phyloP scores from a whole-genome alignment of 1,284 basidiomycete genomes.

The Trichosporon faecale region DNA sequence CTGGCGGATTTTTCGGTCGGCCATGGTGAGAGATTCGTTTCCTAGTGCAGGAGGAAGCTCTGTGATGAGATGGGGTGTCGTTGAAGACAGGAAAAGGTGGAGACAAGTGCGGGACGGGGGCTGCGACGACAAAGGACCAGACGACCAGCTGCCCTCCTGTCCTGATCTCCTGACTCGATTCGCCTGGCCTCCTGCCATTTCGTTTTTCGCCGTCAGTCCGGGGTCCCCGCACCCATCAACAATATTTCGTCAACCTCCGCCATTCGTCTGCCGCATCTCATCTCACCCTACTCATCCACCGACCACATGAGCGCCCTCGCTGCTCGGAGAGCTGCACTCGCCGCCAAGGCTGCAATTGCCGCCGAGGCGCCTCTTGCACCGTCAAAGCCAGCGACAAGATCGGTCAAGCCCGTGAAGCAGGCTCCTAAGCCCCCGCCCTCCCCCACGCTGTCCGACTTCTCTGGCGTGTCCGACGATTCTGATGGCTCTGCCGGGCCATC shows the following conservation, averaged over 20 bases:
- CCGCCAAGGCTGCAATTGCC: constrained; percentile 18
- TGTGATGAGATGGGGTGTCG: background rate
- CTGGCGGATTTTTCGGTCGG: constrained; percentile 26
- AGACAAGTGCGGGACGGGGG: background rate
- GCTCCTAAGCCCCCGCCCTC: constrained; percentile 8
- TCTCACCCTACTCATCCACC: background rate
- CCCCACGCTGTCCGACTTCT: constrained; percentile 12
- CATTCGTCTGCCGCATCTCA: background rate
- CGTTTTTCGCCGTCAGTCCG: constrained; percentile 2
- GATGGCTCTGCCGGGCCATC: constrained; percentile 13
- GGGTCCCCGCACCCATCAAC: constrained; percentile 3
- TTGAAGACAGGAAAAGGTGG: background rate
- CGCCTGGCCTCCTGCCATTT: background rate
- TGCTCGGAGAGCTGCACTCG: constrained; percentile 29
- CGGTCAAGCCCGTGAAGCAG: background rate
- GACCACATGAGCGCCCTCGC: constrained; percentile 34
- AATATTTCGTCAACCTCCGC: constrained; percentile 8
- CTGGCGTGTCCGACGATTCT: constrained; percentile 12
- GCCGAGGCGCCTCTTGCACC: background rate
- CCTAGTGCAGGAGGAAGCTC: background rate
- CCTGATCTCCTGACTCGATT: background rate
- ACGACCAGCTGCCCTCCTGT: constrained; percentile 6
- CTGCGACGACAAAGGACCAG: constrained; percentile 3
- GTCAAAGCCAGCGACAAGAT: background rate
- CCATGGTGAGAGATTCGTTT: constrained; percentile 31